phyloP scores from a whole-genome alignment of 352 stramenopile genomes.

The Phytophthora cajani region DNA sequence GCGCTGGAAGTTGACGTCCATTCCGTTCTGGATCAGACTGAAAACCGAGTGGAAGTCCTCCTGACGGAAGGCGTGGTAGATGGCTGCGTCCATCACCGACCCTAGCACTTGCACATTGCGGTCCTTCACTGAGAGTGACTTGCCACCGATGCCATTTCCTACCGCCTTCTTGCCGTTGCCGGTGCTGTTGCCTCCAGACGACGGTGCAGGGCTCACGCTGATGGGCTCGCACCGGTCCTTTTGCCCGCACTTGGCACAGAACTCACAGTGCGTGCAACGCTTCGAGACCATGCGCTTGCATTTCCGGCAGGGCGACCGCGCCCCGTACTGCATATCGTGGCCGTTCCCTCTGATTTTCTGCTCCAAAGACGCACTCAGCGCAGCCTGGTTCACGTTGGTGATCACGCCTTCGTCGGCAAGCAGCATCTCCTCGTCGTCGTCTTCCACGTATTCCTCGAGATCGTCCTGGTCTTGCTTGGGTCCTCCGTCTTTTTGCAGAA shows the following conservation, averaged over 20 bases:
- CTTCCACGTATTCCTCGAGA: conserved; percentile 66
- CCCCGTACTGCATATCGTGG: conserved; percentile 77
- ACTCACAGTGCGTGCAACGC: conserved; percentile 67
- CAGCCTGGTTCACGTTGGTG: conserved; percentile 77
- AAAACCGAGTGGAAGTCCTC: conserved; percentile 87
- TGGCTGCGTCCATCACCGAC: conserved; percentile 83
- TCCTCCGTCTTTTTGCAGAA: conserved; percentile 56
- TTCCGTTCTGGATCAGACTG: conserved; percentile 80
- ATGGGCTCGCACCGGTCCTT: conserved; percentile 65
- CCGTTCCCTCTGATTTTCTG: conserved; percentile 74
- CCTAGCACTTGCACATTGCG: conserved; percentile 81
- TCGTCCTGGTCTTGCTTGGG: conserved; percentile 57
- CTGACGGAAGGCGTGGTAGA: conserved; percentile 79
- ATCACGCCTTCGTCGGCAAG: conserved; percentile 68
- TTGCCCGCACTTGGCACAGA: conserved; percentile 80
- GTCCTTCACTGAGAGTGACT: conserved; percentile 69
- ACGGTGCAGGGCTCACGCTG: conserved; percentile 24
- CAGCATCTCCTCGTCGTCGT: conserved; percentile 67
- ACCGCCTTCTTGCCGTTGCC: conserved; percentile 5
- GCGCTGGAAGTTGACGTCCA: conserved; percentile 89
- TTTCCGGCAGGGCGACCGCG: conserved; percentile 66
- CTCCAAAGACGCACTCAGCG: conserved; percentile 73
- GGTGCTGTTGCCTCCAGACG: conserved; percentile 7
- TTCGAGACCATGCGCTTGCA: conserved; percentile 84
- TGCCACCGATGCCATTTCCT: conserved; percentile 24